Conservation (phyloP, 2,329 filamentous ascomycete species). For the Fusarium foetens region DNA sequence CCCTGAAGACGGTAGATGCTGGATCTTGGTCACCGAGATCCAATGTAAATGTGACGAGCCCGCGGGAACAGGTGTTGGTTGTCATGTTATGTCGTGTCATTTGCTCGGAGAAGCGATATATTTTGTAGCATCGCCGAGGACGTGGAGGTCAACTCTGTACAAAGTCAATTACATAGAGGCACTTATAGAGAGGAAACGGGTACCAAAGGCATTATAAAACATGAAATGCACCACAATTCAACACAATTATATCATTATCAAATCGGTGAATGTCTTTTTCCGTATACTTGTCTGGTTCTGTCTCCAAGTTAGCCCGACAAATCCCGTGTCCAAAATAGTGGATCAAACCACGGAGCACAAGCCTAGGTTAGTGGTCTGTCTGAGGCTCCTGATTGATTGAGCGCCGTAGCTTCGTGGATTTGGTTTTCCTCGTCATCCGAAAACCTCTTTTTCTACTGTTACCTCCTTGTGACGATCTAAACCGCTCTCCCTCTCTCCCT, state of each 20-base stretch:
- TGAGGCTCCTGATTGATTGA: constrained; percentile 35
- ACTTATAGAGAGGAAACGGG: neutral
- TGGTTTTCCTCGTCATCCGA: constrained; percentile 39
- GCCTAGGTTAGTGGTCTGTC: constrained; percentile 29
- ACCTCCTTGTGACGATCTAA: constrained; percentile 15
- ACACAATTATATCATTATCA: constrained; percentile 24
- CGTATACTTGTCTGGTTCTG: neutral
- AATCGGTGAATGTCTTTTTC: constrained; percentile 42
- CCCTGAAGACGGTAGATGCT: constrained; percentile 14
- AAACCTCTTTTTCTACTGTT: constrained; percentile 36
- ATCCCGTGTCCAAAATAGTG: constrained; percentile 42
- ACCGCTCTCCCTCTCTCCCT: neutral
- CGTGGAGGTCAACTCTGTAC: neutral
- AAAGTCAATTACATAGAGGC: neutral
- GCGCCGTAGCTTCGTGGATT: constrained; percentile 34
- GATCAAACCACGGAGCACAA: constrained; percentile 19
- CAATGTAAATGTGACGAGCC: constrained; percentile 21
- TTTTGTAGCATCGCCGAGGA: neutral
- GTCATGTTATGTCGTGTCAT: constrained; percentile 8
- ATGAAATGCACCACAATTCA: neutral
- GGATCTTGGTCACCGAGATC: constrained; percentile 33
- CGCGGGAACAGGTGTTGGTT: constrained; percentile 22
- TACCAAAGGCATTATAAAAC: constrained; percentile 22
- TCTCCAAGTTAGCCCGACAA: constrained; percentile 39
- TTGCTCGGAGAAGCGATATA: neutral